Percentiles rank a stretch among this genome's conserved stretches.
phyloP scores from a whole-genome alignment of 2,329 filamentous ascomycete species.

The Achaetomium macrosporum region DNA sequence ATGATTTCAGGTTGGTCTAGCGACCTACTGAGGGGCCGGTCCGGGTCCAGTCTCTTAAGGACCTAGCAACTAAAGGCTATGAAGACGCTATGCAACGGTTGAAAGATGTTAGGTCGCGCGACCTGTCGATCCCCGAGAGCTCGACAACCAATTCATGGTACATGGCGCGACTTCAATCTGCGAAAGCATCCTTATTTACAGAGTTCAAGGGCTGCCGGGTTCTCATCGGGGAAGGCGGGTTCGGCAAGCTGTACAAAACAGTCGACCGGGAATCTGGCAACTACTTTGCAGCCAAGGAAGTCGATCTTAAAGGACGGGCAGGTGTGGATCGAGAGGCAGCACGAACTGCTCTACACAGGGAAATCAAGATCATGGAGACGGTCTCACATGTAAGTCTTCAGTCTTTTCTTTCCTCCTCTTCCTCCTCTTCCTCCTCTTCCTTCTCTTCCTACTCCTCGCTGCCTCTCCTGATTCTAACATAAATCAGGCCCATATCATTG shows the following conservation, averaged over 20 bases:
- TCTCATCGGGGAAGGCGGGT: slow-evolving; percentile 17
- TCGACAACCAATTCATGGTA: background rate
- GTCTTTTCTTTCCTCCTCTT: background rate
- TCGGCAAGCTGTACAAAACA: slow-evolving; percentile 16
- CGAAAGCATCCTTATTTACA: background rate
- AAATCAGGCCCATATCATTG: slow-evolving; percentile 13
- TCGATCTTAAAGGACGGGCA: slow-evolving; percentile 1
- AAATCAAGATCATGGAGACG: slow-evolving; percentile 19
- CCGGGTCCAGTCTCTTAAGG: background rate
- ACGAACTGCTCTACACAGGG: slow-evolving; percentile 15
- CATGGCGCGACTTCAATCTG: background rate
- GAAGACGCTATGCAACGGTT: background rate
- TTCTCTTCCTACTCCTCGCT: no score
- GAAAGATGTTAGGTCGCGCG: background rate
- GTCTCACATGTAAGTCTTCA: slow-evolving; percentile 10
- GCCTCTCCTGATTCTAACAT: background rate
- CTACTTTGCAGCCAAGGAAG: slow-evolving; percentile 23
- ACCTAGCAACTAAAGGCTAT: background rate
- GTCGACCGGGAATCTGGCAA: slow-evolving; percentile 12
- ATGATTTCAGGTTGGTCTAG: background rate
- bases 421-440: no score
- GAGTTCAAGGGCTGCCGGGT: background rate
- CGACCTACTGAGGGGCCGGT: background rate
- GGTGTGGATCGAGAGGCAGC: background rate
- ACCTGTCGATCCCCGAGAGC: background rate